A percentile compares a stretch with the other conserved stretches of the same genome.
phyloP scores from a whole-genome alignment of 2,329 filamentous ascomycete genomes.

The Diaporthe vexans region DNA sequence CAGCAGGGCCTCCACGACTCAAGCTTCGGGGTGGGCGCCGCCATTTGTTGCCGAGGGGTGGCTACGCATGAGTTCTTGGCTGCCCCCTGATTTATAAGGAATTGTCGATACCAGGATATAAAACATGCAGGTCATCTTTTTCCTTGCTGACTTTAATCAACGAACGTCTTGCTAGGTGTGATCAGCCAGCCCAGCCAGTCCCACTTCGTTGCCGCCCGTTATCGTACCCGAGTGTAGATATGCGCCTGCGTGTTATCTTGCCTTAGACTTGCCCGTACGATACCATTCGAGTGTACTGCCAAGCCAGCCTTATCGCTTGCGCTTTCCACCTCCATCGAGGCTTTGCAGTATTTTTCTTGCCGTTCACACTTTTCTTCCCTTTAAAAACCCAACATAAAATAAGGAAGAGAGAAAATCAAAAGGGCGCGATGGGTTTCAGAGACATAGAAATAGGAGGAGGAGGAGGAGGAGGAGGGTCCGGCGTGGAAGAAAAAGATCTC shows the following conservation, averaged over 20 bases:
- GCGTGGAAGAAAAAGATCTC: slow-evolving; percentile 30
- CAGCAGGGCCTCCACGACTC: not conserved
- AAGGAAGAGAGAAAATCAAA: not conserved
- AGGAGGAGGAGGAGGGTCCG: not conserved
- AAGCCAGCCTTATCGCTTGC: slow-evolving; percentile 12
- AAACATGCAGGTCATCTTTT: not conserved
- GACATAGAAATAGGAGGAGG: slow-evolving; percentile 10
- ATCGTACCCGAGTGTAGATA: not conserved
- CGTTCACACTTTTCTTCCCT: not conserved
- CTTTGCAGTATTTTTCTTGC: not conserved
- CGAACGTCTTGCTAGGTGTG: not conserved
- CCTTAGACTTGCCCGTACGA: not conserved
- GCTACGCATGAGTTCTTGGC: not conserved
- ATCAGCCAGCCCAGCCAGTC: not conserved
- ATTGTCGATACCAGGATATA: not conserved
- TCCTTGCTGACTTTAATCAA: not conserved
- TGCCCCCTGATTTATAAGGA: not conserved
- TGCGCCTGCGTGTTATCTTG: slow-evolving; percentile 3
- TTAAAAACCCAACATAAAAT: not conserved
- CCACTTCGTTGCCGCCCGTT: not conserved
- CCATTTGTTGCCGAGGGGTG: not conserved
- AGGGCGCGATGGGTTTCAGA: not conserved
- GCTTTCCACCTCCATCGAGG: not conserved
- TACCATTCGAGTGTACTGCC: not conserved
- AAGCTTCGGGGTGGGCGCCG: slow-evolving; percentile 17